These are phyloP conservation scores for Ophiostoma ips DNA, from an alignment of 2,329 filamentous ascomycete genomes.

Conservation along the genomic window DNA sequence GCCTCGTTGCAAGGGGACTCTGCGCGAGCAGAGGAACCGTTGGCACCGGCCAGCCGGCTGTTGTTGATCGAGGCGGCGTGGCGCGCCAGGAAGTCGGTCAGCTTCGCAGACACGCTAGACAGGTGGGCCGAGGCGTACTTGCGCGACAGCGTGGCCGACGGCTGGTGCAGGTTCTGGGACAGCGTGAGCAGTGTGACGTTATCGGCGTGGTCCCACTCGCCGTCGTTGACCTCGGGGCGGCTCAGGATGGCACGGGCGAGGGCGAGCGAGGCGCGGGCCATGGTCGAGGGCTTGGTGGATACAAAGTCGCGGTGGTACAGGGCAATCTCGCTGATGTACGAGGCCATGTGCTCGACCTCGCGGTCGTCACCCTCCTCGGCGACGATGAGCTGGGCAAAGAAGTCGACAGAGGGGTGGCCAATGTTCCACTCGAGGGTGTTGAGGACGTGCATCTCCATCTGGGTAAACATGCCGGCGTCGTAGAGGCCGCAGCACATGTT, in stretches of 20 bases:
- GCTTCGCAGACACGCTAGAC: constrained; percentile 39
- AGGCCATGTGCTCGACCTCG: constrained; percentile 87
- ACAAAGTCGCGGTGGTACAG: constrained; percentile 97
- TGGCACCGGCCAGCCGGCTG: constrained; percentile 17
- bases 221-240: constrained; percentile 60
- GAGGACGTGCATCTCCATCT: constrained; percentile 99
- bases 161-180: constrained; percentile 45
- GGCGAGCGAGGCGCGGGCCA: constrained; percentile 77
- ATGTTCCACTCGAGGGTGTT: constrained; percentile 95
- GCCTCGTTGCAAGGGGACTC: constrained; percentile 42
- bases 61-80: constrained; percentile 31
- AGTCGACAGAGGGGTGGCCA: constrained; percentile 90
- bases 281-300: constrained; percentile 76
- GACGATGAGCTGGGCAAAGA: constrained; percentile 78
- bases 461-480: constrained; percentile 98
- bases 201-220: constrained; percentile 63
- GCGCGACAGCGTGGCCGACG: constrained; percentile 42
- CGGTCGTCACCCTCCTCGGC: constrained; percentile 65
- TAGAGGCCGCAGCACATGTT: constrained; percentile 99
- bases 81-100: constrained; percentile 44
- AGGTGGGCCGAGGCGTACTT: constrained; percentile 44
- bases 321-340: constrained; percentile 89
- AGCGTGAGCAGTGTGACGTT: constrained; percentile 49
- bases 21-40: constrained; percentile 5
- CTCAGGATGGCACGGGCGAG: constrained; percentile 76